Evolutionary conservation across 306 rosid species (phyloP).

Genomic region (Citrullus mucosospermus): DNA sequence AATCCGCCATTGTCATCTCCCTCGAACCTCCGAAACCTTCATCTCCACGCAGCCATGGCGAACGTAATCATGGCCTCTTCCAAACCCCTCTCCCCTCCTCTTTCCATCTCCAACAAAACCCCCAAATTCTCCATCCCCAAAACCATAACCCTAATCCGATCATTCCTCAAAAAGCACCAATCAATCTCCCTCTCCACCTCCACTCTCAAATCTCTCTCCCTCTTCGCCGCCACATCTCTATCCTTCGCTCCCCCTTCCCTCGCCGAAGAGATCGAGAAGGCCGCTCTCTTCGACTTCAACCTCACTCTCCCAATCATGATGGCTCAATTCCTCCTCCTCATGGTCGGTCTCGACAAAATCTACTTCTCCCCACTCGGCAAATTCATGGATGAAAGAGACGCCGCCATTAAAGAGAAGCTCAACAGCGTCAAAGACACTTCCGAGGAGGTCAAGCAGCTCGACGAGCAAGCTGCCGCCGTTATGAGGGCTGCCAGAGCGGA

Average conservation of each 20-base stretch:
- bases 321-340: slow-evolving; percentile 60
- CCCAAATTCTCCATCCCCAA: slow-evolving; percentile 49
- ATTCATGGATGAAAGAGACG: slow-evolving; percentile 85
- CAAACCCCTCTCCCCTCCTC: slow-evolving; percentile 28
- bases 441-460: slow-evolving; percentile 64
- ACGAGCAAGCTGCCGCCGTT: slow-evolving; percentile 58
- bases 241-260: slow-evolving; percentile 49
- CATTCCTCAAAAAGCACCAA: slow-evolving; percentile 17
- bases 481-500: slow-evolving; percentile 79
- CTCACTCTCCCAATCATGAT: slow-evolving; percentile 71
- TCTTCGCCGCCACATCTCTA: slow-evolving; percentile 37
- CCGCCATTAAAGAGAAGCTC: slow-evolving; percentile 64
- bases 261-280: slow-evolving; percentile 60
- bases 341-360: slow-evolving; percentile 74
- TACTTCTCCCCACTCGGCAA: slow-evolving; percentile 70
- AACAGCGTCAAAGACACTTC: slow-evolving; percentile 74
- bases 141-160: slow-evolving; percentile 8
- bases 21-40: not conserved
- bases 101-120: slow-evolving; percentile 11
- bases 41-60: slow-evolving; percentile 33
- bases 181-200: slow-evolving; percentile 18
- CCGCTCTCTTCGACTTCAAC: slow-evolving; percentile 85
- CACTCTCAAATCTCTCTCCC: slow-evolving; percentile 43
- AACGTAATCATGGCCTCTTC: slow-evolving; percentile 75
- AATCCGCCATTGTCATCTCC: not conserved